Base-by-base conservation (phyloP, 192 early-diverging fungal species). In the Mortierella alpina region DNA sequence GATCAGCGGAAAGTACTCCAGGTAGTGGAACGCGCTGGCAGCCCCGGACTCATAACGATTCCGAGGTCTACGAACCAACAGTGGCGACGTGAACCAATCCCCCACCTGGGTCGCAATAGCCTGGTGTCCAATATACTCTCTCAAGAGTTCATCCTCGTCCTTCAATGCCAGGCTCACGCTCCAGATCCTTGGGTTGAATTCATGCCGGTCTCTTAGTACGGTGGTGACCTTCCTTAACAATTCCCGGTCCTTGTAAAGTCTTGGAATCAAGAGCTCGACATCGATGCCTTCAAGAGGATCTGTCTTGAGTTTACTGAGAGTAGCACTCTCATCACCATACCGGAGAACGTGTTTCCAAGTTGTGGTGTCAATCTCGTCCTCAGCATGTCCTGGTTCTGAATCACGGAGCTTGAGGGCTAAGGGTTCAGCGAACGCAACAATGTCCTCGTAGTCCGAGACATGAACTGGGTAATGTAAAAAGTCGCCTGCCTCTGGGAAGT, bases 401-500 rank as follows among this genome's bases (percentile, higher is more conserved):
- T 41, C 51, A 13, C 77, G 68, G n/a, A 80, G 66, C 14, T 68
- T 68, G 47, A 80, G 70, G 6, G 64, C 66, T 3, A 70, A 47
- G 1, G 77, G 77, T 23, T 18, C 41, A 2, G 77, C 69, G 49
- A 61, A 72, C 5, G 77, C 77, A 14, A 80, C 41, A 22, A 80
- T 68, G n/a, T 58, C n/a, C 47, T 74, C 70, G 51, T 74, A 66
- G 67, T 73, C 58, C 4, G 82, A 77, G 18, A 85, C 59, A n/a
- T 81, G 73, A 7, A 82, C 71, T 22, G 87, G 78, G 31, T 84
- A 69, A 23, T 84, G 63, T 1, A 56, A 50, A 51, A 72, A 88
- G 14, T 75, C 59, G 8, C 87, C 87, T 14, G 66, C 68, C n/a
- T 65, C 63, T n/a, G 87, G 87, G 67, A 88, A 88, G 48, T 88